Evolutionary conservation across 1,284 basidiomycete species (phyloP), one percentile per base, ranked within the genome.

Genomic region (Chiua sp.): DNA sequence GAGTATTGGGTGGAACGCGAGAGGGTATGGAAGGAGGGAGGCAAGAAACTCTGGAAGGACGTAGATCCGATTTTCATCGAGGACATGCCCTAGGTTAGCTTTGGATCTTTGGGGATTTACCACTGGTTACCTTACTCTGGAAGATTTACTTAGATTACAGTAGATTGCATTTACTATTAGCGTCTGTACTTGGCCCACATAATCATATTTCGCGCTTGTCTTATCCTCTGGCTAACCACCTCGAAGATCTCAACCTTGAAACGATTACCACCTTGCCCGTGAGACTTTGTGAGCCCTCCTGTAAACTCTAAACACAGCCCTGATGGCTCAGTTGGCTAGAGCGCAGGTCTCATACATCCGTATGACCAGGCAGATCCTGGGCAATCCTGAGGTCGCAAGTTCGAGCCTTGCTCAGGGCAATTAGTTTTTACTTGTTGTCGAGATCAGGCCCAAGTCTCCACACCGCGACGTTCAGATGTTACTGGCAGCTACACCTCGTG

Each of bases 1-100:
- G 90, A 92, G 74, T 98, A 96, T 77, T 98, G 95, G 95, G 71
- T 77, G 2, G 90, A 94, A 75, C 81, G 94, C 66, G 89, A 93
- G 73, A 80, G 76, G 62, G 84, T 88, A 28, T 92, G 86, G 79
- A 76, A 73, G 64, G 74, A 73, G 64, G 51, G 68, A 28, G 60
- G 60, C 71, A 72, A 54, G 75, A 63, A 39, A 68, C 50, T 65
- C 15, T 96, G 93, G 92, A 82, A 80, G 58, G 83, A 82, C 26
- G 91, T 96, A 7, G 91, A 93, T 47, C 75, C 79, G 48, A 94
- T 97, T 66, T 96, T 96, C 77, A 87, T 93, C 57, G 87, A 92
- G 22, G 74, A 75, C 59, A 52, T 53, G 53, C 66, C 63, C 13
- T 70, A 66, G 54, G n/a, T 44, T 55, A 12, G 20, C 47, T 44